Evolutionary conservation across 106 monocot genomes (phyloP).

Genomic region (Dendrobium catenatum): DNA sequence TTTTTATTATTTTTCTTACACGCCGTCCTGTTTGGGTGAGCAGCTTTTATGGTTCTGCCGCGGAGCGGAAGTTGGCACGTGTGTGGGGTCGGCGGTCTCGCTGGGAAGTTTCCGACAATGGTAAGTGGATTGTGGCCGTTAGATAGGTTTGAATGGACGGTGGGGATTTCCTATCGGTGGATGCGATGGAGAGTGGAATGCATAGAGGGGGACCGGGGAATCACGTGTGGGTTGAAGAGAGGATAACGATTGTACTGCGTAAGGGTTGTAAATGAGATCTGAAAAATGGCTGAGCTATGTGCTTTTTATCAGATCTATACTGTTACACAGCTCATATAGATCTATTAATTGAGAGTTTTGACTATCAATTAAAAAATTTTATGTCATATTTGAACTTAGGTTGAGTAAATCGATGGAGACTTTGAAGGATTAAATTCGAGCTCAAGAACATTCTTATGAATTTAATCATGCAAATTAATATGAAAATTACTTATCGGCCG

Average conservation of each 20-base stretch:
- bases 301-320: no score
- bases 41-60: not conserved
- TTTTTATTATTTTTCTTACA: not conserved
- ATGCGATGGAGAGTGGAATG: not conserved
- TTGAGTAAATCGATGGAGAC: no score
- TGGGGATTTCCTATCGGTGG: not conserved
- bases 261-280: no score
- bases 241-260: not conserved
- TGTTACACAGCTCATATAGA: no score
- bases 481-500: no score
- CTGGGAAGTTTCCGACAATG: slow-evolving; percentile 5
- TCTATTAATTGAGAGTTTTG: no score
- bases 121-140: not conserved
- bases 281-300: no score
- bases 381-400: no score
- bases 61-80: not conserved
- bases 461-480: no score
- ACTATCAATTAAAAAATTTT: no score
- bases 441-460: no score
- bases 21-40: not conserved
- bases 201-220: not conserved
- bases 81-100: not conserved
- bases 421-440: no score
- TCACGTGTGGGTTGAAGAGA: not conserved
- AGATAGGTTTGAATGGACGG: not conserved